Conservation (phyloP, 805 yeast species). For the Zygoascus bituminiphila region DNA sequence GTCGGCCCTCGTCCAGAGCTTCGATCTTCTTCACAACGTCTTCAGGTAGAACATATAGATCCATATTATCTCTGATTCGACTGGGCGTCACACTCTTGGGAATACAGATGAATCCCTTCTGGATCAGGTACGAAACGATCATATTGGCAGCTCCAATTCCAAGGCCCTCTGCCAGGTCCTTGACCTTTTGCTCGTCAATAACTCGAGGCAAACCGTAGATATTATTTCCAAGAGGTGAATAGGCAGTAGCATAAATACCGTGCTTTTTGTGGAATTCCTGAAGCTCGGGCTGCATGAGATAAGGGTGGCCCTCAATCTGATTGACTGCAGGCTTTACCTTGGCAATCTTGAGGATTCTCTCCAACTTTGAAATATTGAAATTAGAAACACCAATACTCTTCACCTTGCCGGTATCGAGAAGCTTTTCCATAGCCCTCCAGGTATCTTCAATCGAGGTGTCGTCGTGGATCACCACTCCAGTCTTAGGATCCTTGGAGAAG, state of each 20-base stretch:
- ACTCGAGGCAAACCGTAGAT: conserved; percentile 16
- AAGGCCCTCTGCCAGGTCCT: conserved; percentile 45
- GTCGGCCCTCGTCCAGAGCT: conserved; percentile 18
- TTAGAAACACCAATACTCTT: conserved; percentile 74
- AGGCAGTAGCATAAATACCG: conserved; percentile 50
- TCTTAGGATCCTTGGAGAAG: conserved; percentile 24
- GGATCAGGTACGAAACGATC: conserved; percentile 72
- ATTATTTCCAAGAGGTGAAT: conserved; percentile 43
- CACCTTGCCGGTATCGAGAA: conserved; percentile 44
- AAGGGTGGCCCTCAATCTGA: conserved; percentile 54
- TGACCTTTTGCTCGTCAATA: conserved; percentile 47
- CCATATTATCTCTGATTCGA: conserved; percentile 53
- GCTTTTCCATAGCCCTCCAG: conserved; percentile 49
- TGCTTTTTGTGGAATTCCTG: conserved; percentile 37
- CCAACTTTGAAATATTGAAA: conserved; percentile 51
- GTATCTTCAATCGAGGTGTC: conserved; percentile 31
- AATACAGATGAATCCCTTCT: conserved; percentile 61
- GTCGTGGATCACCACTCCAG: conserved; percentile 20
- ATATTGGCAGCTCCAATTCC: conserved; percentile 54
- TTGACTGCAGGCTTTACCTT: conserved; percentile 53
- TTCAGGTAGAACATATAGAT: conserved; percentile 38
- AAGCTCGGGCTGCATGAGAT: conserved; percentile 37
- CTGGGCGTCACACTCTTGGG: conserved; percentile 69
- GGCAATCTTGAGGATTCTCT: conserved; percentile 46
- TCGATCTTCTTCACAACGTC: conserved; percentile 31